These are phyloP conservation scores for Spatholobus suberectus DNA, from an alignment of 306 rosid species.

Conservation along the genomic window DNA sequence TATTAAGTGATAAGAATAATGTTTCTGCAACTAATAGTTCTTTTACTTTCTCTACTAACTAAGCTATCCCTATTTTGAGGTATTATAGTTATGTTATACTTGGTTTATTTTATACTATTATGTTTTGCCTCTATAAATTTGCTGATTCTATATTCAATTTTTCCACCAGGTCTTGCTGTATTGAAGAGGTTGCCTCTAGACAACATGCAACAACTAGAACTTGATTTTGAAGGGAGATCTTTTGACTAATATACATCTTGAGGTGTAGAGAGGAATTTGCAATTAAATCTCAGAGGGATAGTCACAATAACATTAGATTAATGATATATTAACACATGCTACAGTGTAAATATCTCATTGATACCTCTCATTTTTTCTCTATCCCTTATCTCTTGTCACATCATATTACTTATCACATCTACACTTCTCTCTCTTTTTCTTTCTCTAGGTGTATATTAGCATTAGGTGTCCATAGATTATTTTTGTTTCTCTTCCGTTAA, in stretches of 20 bases:
- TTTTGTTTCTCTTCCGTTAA: neutral
- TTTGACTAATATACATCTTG: conserved; percentile 27
- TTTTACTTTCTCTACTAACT: neutral
- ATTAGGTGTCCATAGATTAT: no score
- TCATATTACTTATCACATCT: no score
- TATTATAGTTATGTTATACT: neutral
- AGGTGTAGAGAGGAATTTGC: conserved; percentile 4
- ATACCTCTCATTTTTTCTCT: no score
- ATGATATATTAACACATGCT: no score
- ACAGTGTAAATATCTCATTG: no score
- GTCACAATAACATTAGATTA: neutral
- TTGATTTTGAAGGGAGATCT: conserved; percentile 47
- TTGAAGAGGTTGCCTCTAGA: conserved; percentile 58
- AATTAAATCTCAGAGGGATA: conserved; percentile 20
- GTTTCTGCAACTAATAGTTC: neutral
- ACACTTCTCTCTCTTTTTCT: no score
- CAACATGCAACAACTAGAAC: conserved; percentile 48
- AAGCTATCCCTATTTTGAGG: neutral
- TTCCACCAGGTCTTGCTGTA: conserved; percentile 58
- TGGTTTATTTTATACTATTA: neutral
- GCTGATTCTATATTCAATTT: neutral
- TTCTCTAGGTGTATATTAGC: no score
- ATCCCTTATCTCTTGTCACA: no score
- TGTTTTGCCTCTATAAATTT: conserved; percentile 1
- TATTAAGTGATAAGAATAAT: neutral